phyloP scores from a whole-genome alignment of 257 asterid species.

The Dorcoceras hygrometricum region DNA sequence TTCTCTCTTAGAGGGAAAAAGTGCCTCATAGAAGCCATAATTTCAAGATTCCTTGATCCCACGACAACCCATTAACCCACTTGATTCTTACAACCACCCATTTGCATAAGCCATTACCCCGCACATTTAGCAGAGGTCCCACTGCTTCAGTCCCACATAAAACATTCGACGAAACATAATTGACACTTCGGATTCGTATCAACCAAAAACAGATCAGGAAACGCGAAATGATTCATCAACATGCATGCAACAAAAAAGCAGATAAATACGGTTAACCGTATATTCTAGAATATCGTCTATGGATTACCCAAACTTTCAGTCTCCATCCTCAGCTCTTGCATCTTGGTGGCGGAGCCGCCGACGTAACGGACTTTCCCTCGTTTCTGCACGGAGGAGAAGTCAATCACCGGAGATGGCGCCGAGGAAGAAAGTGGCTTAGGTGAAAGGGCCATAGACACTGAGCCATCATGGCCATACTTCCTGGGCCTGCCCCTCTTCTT shows the following conservation, averaged over 20 bases:
- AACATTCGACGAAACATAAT: slow-evolving; percentile 19
- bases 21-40: slow-evolving; percentile 24
- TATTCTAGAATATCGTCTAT: slow-evolving; percentile 15
- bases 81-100: slow-evolving; percentile 29
- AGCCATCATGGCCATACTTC: slow-evolving; percentile 81
- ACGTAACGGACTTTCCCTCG: slow-evolving; percentile 57
- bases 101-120: slow-evolving; percentile 26
- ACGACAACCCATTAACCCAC: slow-evolving; percentile 12
- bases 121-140: slow-evolving; percentile 58
- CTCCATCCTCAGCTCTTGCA: slow-evolving; percentile 47
- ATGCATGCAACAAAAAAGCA: slow-evolving; percentile 19
- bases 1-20: slow-evolving; percentile 20
- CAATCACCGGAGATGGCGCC: slow-evolving; percentile 84
- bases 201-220: slow-evolving; percentile 17
- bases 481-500: slow-evolving; percentile 94
- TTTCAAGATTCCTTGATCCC: slow-evolving; percentile 33
- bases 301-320: slow-evolving; percentile 46
- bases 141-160: slow-evolving; percentile 38
- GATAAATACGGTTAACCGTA: neutral
- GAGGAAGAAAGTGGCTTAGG: slow-evolving; percentile 87
- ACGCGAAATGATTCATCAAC: slow-evolving; percentile 24
- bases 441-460: slow-evolving; percentile 52
- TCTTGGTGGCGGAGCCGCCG: slow-evolving; percentile 40
- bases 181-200: neutral
- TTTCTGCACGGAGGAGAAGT: slow-evolving; percentile 68